Evolutionary conservation across 1,284 basidiomycete species (phyloP), one percentile per base, ranked within the genome.

Genomic region (Singerocomus rubriflavus): DNA sequence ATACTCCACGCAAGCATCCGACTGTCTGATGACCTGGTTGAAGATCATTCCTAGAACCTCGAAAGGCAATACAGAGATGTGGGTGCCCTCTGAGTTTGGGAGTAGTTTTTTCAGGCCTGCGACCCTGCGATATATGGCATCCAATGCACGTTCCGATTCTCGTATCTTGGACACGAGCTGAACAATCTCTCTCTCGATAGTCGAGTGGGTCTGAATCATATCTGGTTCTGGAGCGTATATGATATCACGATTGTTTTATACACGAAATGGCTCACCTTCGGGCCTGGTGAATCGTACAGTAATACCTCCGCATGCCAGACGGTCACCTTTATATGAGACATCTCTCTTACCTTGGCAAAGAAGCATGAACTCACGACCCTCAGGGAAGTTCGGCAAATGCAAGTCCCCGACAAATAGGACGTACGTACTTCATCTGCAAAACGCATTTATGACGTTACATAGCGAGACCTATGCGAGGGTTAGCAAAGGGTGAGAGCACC

Each of bases 41-140:
- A 64, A 67, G 25, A 64, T 54, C 51, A 66, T 58, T 17, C 53
- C 64, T 32, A 64, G 42, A 44, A 67, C 27, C 33, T 64, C 62
- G 32, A 65, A 49, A 17, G 65, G 62, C 17, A 64, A 36, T 17
- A 42, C 29, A 41, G 62, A 63, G 37, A 53, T 47, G 25, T 29
- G 50, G 25, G 14, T 34, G 26, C 12, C 12, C 25, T 31, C 42
- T 7, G 49, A 48, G 25, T 21, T 21, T 37, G 17, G 51, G 25
- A 61, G 44, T 6, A 52, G 29, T 33, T 41, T 36, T 46, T 57
- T 36, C n/a, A 67, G 51, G 16, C n/a, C 21, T 0, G 47, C 41
- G 2, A 47, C 63, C 43, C 51, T 46, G 48, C 40, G 47, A 51
- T 62, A 44, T 63, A 67, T 53, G 13, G 43, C 46, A 37, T 53